Evolutionary conservation across 23 red algal genomes (phyloP), one percentile per base, ranked within the genome.

Genomic region (Gracilariopsis chorda): DNA sequence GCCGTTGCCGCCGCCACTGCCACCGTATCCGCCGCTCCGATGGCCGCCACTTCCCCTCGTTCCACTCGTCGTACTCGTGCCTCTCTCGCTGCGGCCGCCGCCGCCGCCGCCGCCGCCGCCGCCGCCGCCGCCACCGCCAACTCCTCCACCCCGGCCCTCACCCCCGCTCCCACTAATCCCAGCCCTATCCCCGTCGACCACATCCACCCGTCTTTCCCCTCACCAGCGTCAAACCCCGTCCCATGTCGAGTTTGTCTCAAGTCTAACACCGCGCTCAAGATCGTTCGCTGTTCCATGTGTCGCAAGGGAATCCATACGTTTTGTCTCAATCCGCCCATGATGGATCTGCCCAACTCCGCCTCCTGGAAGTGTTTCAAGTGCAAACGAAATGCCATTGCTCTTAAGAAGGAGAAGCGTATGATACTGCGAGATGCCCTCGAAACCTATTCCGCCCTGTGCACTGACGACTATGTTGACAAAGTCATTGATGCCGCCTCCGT

Each of bases 321-420:
- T 24, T 78, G 73, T 25, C 73, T 78, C 30, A 56, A 78, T 42
- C 73, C 73, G 49, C 73, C 73, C 16, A 11, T 53, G 35, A 37
- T 78, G 19, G 3, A 78, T 52, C 73, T 78, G 21, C 73, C 73
- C 4, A 1, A 39, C 2, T 51, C 37, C 25, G 47, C 16, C 1
- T 56, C 51, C 12, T 78, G 73, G 73, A 53, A 56, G 45, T 78
- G 73, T 78, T 21, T 44, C 21, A 78, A 78, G 24, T 78, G 73
- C 30, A 37, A 3, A 14, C 73, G 73, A 28, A 53, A 12, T 11
- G 25, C 47, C 17, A 7, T 78, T 32, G 9, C 73, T 53, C 73
- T 78, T 13, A 78, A 78, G 49, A 78, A 4, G 44, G 73, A 78
- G 49, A 78, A 51, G 30, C 45, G 73, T 53, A 19, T 44, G 8